Evolutionary conservation across 1,284 basidiomycete genomes (phyloP).

Genomic region (Ustilago loliicola): DNA sequence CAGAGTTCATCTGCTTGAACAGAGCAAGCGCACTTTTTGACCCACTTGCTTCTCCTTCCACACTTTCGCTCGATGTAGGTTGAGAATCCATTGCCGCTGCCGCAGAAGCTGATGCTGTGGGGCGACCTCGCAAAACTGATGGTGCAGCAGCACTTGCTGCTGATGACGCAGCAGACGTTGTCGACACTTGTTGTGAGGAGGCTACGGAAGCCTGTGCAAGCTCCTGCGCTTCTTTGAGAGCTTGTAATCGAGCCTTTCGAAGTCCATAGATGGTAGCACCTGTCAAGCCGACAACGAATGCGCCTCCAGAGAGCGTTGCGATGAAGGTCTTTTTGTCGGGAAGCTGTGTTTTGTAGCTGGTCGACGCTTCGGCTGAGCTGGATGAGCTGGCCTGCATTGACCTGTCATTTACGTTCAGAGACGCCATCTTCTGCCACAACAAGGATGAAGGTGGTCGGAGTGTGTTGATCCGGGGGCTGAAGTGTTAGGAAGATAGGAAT

Average conservation of each 20-base stretch:
- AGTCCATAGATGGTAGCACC: slow-evolving; percentile 50
- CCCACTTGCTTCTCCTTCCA: not conserved
- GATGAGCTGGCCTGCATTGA: not conserved
- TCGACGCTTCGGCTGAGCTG: slow-evolving; percentile 17
- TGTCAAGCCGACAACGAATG: slow-evolving; percentile 47
- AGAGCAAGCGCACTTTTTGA: slow-evolving; percentile 20
- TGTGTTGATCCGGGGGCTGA: not conserved
- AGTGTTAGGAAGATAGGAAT: not conserved
- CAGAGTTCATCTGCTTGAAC: slow-evolving; percentile 38
- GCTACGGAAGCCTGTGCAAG: slow-evolving; percentile 21
- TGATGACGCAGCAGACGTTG: not conserved
- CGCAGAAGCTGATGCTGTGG: not conserved
- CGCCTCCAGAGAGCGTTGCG: slow-evolving; percentile 44
- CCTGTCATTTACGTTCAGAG: not conserved
- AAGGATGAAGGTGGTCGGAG: not conserved
- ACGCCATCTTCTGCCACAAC: slow-evolving; percentile 16
- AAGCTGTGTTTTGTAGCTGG: slow-evolving; percentile 34
- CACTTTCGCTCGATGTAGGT: not conserved
- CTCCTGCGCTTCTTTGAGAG: slow-evolving; percentile 44
- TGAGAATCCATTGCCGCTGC: not conserved
- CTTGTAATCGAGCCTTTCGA: slow-evolving; percentile 39
- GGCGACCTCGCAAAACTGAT: not conserved
- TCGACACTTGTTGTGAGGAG: not conserved
- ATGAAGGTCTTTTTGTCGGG: slow-evolving; percentile 55
- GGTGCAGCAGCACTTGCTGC: not conserved